phyloP scores from a whole-genome alignment of 257 asterid genomes.

The Jacaranda mimosifolia region DNA sequence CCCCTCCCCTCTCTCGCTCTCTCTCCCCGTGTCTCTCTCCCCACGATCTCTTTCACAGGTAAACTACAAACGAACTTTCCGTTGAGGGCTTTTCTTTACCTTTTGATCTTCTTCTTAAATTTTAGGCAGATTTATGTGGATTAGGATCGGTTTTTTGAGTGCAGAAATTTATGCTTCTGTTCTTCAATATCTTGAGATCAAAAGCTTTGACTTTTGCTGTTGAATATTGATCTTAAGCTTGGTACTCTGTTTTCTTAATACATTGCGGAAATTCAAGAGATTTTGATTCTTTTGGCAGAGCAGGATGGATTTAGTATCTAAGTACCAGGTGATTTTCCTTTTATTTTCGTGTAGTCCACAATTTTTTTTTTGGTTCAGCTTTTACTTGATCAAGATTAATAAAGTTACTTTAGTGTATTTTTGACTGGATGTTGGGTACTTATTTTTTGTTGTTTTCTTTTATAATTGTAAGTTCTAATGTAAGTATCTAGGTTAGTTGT shows the following conservation, averaged over 20 bases:
- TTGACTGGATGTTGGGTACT: neutral
- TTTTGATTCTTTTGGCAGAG: slow-evolving; percentile 36
- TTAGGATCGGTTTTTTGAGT: slow-evolving; percentile 23
- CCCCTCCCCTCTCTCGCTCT: neutral
- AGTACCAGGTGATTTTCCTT: slow-evolving; percentile 72
- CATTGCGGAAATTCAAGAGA: slow-evolving; percentile 51
- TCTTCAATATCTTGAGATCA: neutral
- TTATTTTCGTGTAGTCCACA: neutral
- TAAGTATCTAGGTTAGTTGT: neutral
- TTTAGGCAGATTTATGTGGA: neutral
- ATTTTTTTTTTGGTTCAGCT: slow-evolving; percentile 19
- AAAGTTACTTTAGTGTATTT: neutral
- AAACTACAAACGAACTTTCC: neutral
- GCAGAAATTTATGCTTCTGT: neutral
- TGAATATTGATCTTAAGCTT: slow-evolving; percentile 26
- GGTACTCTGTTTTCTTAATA: slow-evolving; percentile 30
- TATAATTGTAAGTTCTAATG: neutral
- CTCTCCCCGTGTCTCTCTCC: slow-evolving; percentile 14
- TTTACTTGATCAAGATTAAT: neutral
- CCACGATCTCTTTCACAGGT: slow-evolving; percentile 36
- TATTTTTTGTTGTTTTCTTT: neutral
- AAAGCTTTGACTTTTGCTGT: slow-evolving; percentile 32
- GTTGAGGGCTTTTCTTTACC: slow-evolving; percentile 20
- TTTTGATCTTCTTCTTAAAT: neutral
- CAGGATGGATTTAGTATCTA: slow-evolving; percentile 83